phyloP scores from a whole-genome alignment of 2,329 filamentous ascomycete genomes.

The Monosporascus sp. region DNA sequence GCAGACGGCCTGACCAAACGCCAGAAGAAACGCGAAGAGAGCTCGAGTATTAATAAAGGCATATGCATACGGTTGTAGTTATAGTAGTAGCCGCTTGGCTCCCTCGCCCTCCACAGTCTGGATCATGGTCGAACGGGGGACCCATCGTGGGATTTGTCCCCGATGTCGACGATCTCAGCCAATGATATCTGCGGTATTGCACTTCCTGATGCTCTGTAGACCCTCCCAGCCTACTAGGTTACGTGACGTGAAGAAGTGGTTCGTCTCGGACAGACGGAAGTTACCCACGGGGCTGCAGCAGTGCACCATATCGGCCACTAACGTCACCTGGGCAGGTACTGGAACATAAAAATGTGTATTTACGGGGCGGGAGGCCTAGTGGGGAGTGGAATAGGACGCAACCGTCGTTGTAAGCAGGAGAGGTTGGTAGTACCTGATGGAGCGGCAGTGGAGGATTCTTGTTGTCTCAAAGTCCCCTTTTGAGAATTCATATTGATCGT shows the following conservation, averaged over 20 bases:
- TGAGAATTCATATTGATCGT: neutral
- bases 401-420: no score
- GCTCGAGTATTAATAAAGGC: no score
- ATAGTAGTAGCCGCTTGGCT: neutral
- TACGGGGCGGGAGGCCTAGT: no score
- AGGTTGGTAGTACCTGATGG: no score
- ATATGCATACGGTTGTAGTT: neutral
- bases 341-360: neutral
- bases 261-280: neutral
- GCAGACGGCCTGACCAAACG: neutral
- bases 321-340: neutral
- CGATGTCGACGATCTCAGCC: neutral
- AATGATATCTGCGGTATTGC: neutral
- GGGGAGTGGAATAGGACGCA: no score
- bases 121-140: neutral
- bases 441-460: no score
- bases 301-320: neutral
- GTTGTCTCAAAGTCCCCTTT: neutral
- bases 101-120: neutral
- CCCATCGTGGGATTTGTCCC: neutral
- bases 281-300: neutral
- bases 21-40: neutral
- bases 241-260: neutral
- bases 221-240: no score
- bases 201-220: neutral